Percentiles rank a stretch among this genome's conserved stretches.
Conservation (phyloP, 2,329 filamentous ascomycete genomes). For the Coniochaeta sp. region DNA sequence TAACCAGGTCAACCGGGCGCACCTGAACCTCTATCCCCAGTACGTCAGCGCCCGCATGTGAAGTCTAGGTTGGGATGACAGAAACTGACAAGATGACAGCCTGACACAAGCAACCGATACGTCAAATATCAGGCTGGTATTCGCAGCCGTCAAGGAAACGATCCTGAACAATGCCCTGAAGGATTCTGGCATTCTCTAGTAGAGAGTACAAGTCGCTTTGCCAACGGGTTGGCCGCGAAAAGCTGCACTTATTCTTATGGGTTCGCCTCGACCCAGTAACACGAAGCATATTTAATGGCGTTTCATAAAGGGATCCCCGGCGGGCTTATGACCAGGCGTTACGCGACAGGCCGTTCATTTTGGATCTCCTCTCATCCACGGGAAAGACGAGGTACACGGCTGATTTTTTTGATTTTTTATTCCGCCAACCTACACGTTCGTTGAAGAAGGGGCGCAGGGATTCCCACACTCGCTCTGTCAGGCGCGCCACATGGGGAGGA, state of each 20-base stretch:
- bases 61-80: background rate
- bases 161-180: constrained; percentile 97
- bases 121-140: constrained; percentile 94
- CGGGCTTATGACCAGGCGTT: background rate
- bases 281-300: background rate
- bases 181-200: constrained; percentile 89
- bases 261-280: background rate
- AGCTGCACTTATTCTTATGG: background rate
- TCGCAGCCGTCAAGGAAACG: constrained; percentile 97
- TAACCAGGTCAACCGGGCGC: constrained; percentile 94
- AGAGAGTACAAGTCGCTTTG: background rate
- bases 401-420: background rate
- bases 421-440: background rate
- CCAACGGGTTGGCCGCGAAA: background rate
- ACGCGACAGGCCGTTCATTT: background rate
- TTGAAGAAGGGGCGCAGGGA: background rate
- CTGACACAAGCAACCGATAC: constrained; percentile 98
- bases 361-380: background rate
- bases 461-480: background rate
- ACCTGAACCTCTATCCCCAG: constrained; percentile 97
- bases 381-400: background rate
- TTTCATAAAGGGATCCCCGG: background rate
- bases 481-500: background rate
- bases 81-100: constrained; percentile 39
- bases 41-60: constrained; percentile 41